Evolutionary conservation across 371 early-diverging fungal genomes (phyloP).

Genomic region (Dinochytrium kinnereticum): DNA sequence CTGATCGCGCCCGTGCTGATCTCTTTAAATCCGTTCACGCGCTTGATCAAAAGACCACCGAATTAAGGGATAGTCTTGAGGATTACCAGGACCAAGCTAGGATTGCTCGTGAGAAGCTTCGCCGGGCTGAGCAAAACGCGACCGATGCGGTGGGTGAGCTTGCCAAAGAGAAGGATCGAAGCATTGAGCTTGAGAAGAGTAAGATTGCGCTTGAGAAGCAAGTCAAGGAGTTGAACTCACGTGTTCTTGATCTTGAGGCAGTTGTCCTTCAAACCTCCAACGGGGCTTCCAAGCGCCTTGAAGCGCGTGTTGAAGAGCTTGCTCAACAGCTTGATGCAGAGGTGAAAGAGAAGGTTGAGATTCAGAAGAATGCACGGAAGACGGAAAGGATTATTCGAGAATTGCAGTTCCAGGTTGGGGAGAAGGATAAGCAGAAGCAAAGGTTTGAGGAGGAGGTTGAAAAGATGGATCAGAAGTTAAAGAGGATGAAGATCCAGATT

Average conservation of each 20-base stretch:
- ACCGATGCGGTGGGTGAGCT: constrained; percentile 64
- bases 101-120: constrained; percentile 62
- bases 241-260: constrained; percentile 76
- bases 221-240: constrained; percentile 72
- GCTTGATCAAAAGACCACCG: constrained; percentile 61
- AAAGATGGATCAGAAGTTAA: constrained; percentile 70
- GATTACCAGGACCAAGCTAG: constrained; percentile 66
- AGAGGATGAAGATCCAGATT: constrained; percentile 67
- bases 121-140: constrained; percentile 65
- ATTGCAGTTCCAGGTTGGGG: constrained; percentile 78
- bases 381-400: constrained; percentile 81
- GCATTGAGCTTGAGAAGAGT: constrained; percentile 65
- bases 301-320: constrained; percentile 70
- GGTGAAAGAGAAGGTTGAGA: constrained; percentile 65
- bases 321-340: constrained; percentile 67
- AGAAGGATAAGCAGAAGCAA: constrained; percentile 73
- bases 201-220: constrained; percentile 78
- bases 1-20: constrained; percentile 63
- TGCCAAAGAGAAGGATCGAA: constrained; percentile 66
- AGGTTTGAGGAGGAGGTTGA: constrained; percentile 72
- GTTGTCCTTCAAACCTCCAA: constrained; percentile 58
- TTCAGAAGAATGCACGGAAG: constrained; percentile 63
- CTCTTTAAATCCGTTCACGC: constrained; percentile 63
- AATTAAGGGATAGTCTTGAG: constrained; percentile 71
- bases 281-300: constrained; percentile 59